Evolutionary conservation across 2,329 filamentous ascomycete species (phyloP), one percentile per base, ranked within the genome.

Genomic region (Dothistroma septosporum): DNA sequence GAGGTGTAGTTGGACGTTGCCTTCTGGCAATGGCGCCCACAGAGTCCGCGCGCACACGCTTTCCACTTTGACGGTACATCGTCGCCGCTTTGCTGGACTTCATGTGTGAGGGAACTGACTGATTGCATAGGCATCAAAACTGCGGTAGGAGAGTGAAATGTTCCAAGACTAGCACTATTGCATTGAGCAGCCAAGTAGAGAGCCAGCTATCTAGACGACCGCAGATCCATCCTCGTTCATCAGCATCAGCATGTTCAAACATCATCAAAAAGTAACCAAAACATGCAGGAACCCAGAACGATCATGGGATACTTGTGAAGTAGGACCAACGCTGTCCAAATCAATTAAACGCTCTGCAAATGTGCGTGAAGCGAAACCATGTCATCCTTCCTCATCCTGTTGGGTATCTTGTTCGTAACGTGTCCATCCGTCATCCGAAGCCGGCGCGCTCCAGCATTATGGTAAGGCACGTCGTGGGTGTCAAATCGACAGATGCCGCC

Each of bases 391-490:
- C 44, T 48, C 44, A n/a, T 50, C 47, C 47, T 50, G 24, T 50
- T 11, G 47, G 47, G 47, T 50, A 50, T 50, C 47, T 50, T 50
- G 47, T 50, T 50, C 47, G 47, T 50, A 50, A 28, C 11, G 47
- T 50, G 21, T 50, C 21, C 47, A 31, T 50, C 14, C 28, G 22
- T 28, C 47, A 28, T 31, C 47, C 47, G 47, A 50, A 31, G 47
- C 47, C 47, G 16, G 47, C 47, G 24, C 21, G 16, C 22, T 28
- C 21, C 47, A 50, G 47, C 47, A 24, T 28, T 50, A 31, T 44
- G 41, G 41, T 2, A 44, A n/a, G 41, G 41, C 9, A 19, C 16
- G n/a, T 44, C 41, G 41, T 19, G 41, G n/a, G n/a, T 19, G 16
- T 5, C 41, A 19, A 44, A 44, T 5, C 19, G 21, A 28, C 22